phyloP scores from a whole-genome alignment of 352 stramenopile species.

The Globisporangium recalcitrans region DNA sequence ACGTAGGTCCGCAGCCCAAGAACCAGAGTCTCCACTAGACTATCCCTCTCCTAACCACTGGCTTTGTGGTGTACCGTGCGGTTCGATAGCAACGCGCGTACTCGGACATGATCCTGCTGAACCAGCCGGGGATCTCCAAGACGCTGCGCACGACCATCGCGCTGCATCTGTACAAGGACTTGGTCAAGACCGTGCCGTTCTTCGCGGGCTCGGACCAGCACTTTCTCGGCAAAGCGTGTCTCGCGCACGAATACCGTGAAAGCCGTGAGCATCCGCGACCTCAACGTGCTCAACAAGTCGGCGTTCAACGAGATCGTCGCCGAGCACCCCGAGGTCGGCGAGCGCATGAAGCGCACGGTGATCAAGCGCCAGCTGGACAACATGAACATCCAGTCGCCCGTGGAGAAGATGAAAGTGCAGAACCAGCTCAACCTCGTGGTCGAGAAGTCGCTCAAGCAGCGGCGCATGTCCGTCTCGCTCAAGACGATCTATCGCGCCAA shows the following conservation, averaged over 20 bases:
- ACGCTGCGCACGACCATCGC: conserved; percentile 71
- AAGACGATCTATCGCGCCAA: conserved; percentile 76
- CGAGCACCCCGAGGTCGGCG: conserved; percentile 74
- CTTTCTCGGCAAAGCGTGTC: conserved; percentile 75
- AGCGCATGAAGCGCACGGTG: conserved; percentile 76
- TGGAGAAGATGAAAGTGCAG: conserved; percentile 70
- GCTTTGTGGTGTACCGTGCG: too few species aligned
- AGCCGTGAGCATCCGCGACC: conserved; percentile 71
- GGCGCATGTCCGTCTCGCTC: conserved; percentile 66
- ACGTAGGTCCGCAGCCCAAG: conserved; percentile 29
- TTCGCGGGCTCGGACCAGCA: conserved; percentile 68
- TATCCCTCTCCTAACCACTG: too few species aligned
- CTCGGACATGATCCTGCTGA: conserved; percentile 81
- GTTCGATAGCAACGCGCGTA: conserved; percentile 65
- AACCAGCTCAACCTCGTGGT: conserved; percentile 74
- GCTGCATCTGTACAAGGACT: conserved; percentile 74
- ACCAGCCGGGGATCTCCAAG: conserved; percentile 76
- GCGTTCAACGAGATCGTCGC: conserved; percentile 80
- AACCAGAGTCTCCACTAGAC: too few species aligned
- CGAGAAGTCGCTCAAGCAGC: conserved; percentile 72
- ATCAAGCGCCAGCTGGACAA: conserved; percentile 81
- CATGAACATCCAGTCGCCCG: conserved; percentile 76
- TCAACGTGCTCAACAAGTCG: conserved; percentile 74
- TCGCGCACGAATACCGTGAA: conserved; percentile 74
- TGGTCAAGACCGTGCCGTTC: conserved; percentile 75